Evolutionary conservation across 2,329 filamentous ascomycete species (phyloP).

Genomic region (Chalaropsis ovoidea): DNA sequence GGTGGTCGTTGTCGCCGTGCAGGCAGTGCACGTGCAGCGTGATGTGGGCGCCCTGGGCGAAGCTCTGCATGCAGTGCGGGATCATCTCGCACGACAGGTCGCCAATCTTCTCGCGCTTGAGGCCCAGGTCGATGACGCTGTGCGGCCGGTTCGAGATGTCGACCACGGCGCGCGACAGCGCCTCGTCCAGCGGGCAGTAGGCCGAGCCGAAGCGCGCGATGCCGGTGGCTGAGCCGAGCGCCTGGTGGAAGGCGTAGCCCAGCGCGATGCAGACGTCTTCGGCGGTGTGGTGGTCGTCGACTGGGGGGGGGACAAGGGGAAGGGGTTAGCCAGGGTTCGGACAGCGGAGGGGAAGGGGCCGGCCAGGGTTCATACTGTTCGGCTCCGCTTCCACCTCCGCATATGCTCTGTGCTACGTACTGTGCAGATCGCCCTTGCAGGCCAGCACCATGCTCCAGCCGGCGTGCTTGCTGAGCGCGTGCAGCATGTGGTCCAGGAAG

Average conservation of each 20-base stretch:
- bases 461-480: conserved; percentile 89
- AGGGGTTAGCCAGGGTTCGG: not conserved
- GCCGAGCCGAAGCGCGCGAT: conserved; percentile 85
- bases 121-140: conserved; percentile 69
- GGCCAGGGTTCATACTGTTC: too few relatives aligned
- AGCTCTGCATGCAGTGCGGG: conserved; percentile 88
- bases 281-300: conserved; percentile 97
- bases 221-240: conserved; percentile 67
- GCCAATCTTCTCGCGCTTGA: conserved; percentile 86
- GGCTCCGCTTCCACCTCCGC: not conserved
- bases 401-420: conserved; percentile 40
- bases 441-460: conserved; percentile 82
- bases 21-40: conserved; percentile 95
- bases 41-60: conserved; percentile 77
- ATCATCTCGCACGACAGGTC: conserved; percentile 94
- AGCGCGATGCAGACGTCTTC: conserved; percentile 93
- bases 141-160: conserved; percentile 90
- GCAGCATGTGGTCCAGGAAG: conserved; percentile 97
- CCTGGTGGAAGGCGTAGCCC: conserved; percentile 70
- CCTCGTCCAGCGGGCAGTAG: conserved; percentile 90
- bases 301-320: conserved; percentile 36
- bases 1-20: conserved; percentile 87
- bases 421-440: conserved; percentile 84
- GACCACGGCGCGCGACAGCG: conserved; percentile 83
- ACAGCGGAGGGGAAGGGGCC: not conserved